These are phyloP conservation scores for Lonicera japonica DNA, from an alignment of 129 eudicot species.

Conservation along the genomic window DNA sequence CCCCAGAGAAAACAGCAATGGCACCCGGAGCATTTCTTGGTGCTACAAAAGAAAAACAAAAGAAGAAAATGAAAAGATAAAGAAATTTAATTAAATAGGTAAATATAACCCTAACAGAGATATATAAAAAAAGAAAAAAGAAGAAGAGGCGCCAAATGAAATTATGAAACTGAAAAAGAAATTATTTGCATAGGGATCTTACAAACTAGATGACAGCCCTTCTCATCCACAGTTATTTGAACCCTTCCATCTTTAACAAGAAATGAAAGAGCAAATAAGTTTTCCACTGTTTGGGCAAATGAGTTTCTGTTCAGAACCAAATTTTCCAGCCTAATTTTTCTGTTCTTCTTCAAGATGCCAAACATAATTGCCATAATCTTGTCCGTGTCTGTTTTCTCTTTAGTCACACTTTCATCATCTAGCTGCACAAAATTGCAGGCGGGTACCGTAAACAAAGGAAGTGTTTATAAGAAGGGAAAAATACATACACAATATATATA, in stretches of 20 bases:
- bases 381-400: slow-evolving; percentile 77
- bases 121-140: too few relatives aligned
- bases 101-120: background rate
- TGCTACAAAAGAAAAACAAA: slow-evolving; percentile 29
- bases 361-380: slow-evolving; percentile 83
- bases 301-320: slow-evolving; percentile 59
- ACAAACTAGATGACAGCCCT: slow-evolving; percentile 70
- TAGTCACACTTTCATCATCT: slow-evolving; percentile 29
- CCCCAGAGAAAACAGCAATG: slow-evolving; percentile 57
- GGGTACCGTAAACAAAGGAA: background rate
- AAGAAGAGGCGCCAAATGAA: too few relatives aligned
- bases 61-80: slow-evolving; percentile 1
- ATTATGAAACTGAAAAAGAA: background rate
- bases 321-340: slow-evolving; percentile 57
- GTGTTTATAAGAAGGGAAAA: background rate
- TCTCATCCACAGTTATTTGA: slow-evolving; percentile 49
- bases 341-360: slow-evolving; percentile 52
- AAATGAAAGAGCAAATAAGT: slow-evolving; percentile 78
- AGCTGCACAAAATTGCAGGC: slow-evolving; percentile 42
- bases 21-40: slow-evolving; percentile 91
- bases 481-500: too few relatives aligned
- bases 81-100: background rate
- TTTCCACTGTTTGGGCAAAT: slow-evolving; percentile 89
- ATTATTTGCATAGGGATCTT: slow-evolving; percentile 20
- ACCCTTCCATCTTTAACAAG: slow-evolving; percentile 90